Base-by-base conservation (phyloP, 148 eudicot species). In the Chenopodium berlandieri region DNA sequence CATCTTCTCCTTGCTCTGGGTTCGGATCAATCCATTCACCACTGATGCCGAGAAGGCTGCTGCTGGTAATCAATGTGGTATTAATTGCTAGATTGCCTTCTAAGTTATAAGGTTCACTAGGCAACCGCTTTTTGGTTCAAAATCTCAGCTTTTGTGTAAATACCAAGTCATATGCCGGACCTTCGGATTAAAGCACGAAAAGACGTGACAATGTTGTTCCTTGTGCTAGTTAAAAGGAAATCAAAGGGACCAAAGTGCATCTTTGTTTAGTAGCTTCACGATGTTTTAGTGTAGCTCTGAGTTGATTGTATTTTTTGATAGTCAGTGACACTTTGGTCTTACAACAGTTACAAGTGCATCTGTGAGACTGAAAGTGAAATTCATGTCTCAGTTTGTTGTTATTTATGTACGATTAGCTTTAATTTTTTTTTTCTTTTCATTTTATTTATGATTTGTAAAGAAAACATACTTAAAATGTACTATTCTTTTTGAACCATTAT, bases 1-100 rank as follows among this genome's bases (percentile, higher is more conserved):
- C 34, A 90, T 93, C 63, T 93, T 93, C 90, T 93, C 97, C 63
- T 78, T 93, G 87, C 89, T 93, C 2, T 93, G 95, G 97, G 93
- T 91, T 37, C 88, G 97, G 58, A 91, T 93, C 81, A 91, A 91
- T 83, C 97, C 97, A 1, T 91, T 93, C 82, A 87, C 89, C n/a
- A 60, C 89, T 0, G 88, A 76, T 13, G 54, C 88, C 2, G 70
- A 86, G 60, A 87, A 75, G 30, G 27, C n/a, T 25, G 46, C 91
- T 40, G 34, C 90, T 32, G 48, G n/a, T 2, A 84, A 86, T 60
- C 93, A 86, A 82, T 92, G 95, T 82, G 95, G 93, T 75, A 48
- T 84, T 80, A 81, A 86, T 83, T 90, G 93, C 71, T 90, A 86
- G 85, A 60, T 63, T 44, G 50, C 17, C 17, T 52, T 48, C 50